Base-by-base conservation (phyloP, 768 basidiomycete species). In the Rhodotorula sphaerocarpa region DNA sequence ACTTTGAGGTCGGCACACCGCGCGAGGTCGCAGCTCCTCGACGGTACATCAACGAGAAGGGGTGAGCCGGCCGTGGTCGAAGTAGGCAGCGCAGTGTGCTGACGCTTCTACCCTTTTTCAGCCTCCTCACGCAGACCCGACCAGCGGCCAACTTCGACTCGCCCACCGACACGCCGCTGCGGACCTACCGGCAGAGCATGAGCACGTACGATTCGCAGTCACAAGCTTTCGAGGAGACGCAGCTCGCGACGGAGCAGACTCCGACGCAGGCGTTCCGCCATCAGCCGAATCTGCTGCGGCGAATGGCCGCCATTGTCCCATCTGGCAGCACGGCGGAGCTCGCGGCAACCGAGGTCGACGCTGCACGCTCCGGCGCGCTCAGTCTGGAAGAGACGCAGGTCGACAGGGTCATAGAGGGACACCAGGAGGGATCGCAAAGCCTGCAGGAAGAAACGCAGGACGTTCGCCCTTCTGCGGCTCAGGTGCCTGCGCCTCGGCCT, bases 41-140 rank as follows among this genome's bases (percentile, higher is more conserved):
- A 16, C 62, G 61, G 51, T 68, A 68, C 50, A 68, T 68, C 59
- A 68, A 68, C 60, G 57, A 64, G 23, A 59, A 68, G 48, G 63
- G 67, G 63, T 64, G 28, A 30, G 59, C 43, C n/a, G n/a, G n/a
- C n/a, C n/a, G n/a, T n/a, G n/a, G n/a, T n/a, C n/a, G n/a, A n/a
- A n/a, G n/a, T n/a, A n/a, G n/a, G n/a, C n/a, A n/a, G n/a, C n/a
- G n/a, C n/a, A n/a, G n/a, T n/a, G n/a, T n/a, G n/a, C n/a, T n/a
- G n/a, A n/a, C n/a, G n/a, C n/a, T n/a, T n/a, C n/a, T n/a, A n/a
- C n/a, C n/a, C n/a, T n/a, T n/a, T n/a, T 18, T 20, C 39, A 67
- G 65, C 33, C 52, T 63, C 34, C 50, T 67, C 39, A 67, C 66
- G 21, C 66, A 67, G 42, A 67, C 66, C 18, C 66, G 66, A 41